Evolutionary conservation across 768 basidiomycete species (phyloP), one percentile per base, ranked within the genome.

Genomic region (Tephrocybe sp.): DNA sequence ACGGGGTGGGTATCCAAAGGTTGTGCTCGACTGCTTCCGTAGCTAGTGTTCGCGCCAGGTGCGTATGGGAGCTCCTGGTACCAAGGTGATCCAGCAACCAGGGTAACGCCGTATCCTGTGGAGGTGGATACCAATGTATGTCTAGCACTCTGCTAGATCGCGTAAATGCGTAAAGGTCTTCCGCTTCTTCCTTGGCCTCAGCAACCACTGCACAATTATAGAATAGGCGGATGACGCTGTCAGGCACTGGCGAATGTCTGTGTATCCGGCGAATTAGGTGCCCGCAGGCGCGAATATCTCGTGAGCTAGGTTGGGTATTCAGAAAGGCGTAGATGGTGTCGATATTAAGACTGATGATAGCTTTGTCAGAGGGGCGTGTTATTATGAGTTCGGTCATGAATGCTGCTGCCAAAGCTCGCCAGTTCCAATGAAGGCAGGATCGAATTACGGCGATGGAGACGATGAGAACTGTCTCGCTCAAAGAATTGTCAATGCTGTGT

Each of bases 21-120:
- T 69, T 60, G 12, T 66, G 48, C 2, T 76, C 68, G 1, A 76
- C 72, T 3, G 80, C 73, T 47, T 86, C 78, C 20, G 66, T 62
- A 5, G 76, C 79, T 23, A 89, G 69, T 23, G 61, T 62, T 40
- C 83, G 76, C 25, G 77, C 72, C 5, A 80, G 69, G 54, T 81
- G 72, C 3, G 71, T 64, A 51, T 75, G 71, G 20, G 66, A 65
- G 39, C 73, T 72, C 33, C 58, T 62, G 32, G 52, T 51, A 1
- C 68, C 61, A 14, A 85, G 68, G 62, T 76, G 62, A 3, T 66
- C 52, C 70, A 88, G 72, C n/a, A 87, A 63, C 79, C 80, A 86
- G 15, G 72, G 61, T 44, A 85, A 56, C 1, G 76, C 60, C 8
- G 54, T 38, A 24, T 74, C 76, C 34, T 67, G 68, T 4, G 88